Evolutionary conservation across 75 land plant genomes (phyloP), one percentile per base, ranked within the genome.

Genomic region (Gnetum montanum): DNA sequence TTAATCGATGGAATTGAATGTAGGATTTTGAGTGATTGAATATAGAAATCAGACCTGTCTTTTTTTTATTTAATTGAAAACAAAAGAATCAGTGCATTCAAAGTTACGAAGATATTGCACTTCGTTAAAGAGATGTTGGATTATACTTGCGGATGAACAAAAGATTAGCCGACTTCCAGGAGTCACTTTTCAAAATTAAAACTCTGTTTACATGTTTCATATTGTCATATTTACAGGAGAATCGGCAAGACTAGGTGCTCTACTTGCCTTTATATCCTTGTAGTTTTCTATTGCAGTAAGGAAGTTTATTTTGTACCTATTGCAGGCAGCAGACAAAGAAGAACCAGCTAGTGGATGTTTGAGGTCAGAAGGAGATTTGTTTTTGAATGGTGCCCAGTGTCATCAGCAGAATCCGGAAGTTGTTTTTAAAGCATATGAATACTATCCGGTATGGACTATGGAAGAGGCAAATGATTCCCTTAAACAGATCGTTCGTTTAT

Each of bases 291-390:
- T 26, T 48, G n/a, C n/a, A n/a, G n/a, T n/a, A n/a, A n/a, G n/a
- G n/a, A n/a, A n/a, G n/a, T n/a, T n/a, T n/a, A n/a, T n/a, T n/a
- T n/a, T 23, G 24, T 20, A 20, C 6, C 51, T 34, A 10, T 65
- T 20, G 20, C 65, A 90, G 96, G 93, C 93, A 31, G 70, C 77
- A 43, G 96, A 90, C 59, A 83, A 62, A 40, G 88, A 83, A 6
- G 64, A 54, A 20, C 70, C 61, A 23, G 33, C 24, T 1, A 58
- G 70, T 50, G 96, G 96, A 23, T 55, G 49, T 33, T 63, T 90
- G 34, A 58, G 65, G 29, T 90, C 93, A 4, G 85, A 87, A 66
- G 93, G 88, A 31, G 96, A 90, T 55, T 41, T 90, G 43, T 84
- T 87, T 38, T 43, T 90, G 19, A 67, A 62, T 46, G 88, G 82